Evolutionary conservation across 192 early-diverging fungal genomes (phyloP).

Genomic region (Rhizoclosmatium sp.): DNA sequence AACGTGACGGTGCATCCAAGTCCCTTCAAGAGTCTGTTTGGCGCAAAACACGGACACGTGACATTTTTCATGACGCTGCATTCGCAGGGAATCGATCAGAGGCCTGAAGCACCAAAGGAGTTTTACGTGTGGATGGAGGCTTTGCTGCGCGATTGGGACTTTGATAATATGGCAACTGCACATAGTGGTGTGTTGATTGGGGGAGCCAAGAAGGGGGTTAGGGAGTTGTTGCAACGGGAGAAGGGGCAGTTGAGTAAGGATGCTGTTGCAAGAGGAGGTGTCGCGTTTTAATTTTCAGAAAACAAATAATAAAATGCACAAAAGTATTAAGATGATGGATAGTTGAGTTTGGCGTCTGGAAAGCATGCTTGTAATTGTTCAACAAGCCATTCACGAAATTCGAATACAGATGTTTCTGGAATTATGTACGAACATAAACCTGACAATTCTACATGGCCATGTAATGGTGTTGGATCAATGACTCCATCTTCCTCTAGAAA

Average conservation of each 20-base stretch:
- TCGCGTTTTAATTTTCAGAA: neutral
- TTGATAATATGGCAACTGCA: slow-evolving; percentile 34
- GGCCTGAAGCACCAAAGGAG: slow-evolving; percentile 30
- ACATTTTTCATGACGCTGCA: slow-evolving; percentile 30
- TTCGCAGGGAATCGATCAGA: slow-evolving; percentile 27
- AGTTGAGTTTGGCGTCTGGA: too few relatives aligned
- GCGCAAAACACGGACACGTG: neutral
- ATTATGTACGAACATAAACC: too few relatives aligned
- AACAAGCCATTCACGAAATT: too few relatives aligned
- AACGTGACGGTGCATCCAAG: neutral
- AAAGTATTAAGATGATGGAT: too few relatives aligned
- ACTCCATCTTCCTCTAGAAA: too few relatives aligned
- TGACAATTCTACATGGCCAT: too few relatives aligned
- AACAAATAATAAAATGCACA: too few relatives aligned
- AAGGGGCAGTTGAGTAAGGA: neutral
- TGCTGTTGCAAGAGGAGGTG: slow-evolving; percentile 7
- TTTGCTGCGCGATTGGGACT: slow-evolving; percentile 34
- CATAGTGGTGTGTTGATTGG: slow-evolving; percentile 31
- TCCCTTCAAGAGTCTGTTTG: neutral
- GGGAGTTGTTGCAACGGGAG: neutral
- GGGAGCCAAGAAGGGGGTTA: slow-evolving; percentile 12
- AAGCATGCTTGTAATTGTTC: too few relatives aligned
- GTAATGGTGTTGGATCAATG: too few relatives aligned
- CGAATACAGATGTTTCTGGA: too few relatives aligned
- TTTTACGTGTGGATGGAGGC: slow-evolving; percentile 28